These are phyloP conservation scores for Nicotiana otophora DNA, from an alignment of 257 asterid genomes.

Conservation along the genomic window DNA sequence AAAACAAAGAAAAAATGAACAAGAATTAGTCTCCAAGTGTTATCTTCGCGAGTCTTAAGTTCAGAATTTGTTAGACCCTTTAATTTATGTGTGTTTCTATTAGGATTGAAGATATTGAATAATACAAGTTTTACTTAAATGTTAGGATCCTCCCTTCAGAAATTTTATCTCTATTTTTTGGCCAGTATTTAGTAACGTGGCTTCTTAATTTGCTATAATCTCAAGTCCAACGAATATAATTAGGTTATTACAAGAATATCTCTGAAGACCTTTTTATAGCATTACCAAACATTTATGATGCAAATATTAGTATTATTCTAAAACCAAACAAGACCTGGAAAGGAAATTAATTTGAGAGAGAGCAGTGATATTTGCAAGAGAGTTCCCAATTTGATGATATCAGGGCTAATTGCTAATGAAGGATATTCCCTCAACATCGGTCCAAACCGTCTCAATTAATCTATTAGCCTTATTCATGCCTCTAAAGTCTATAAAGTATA, in stretches of 20 bases:
- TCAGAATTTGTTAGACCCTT: neutral
- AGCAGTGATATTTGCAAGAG: no score
- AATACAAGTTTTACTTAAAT: neutral
- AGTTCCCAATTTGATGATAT: neutral
- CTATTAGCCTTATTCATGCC: neutral
- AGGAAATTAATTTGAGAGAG: no score
- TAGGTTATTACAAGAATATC: neutral
- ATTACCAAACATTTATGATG: neutral
- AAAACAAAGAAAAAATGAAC: no score
- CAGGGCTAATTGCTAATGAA: neutral
- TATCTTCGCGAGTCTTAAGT: no score
- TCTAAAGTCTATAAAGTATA: neutral
- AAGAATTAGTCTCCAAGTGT: no score
- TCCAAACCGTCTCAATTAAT: neutral
- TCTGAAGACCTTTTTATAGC: neutral
- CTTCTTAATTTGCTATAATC: neutral
- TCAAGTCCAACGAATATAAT: neutral
- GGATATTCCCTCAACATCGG: neutral
- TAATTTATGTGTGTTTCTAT: neutral
- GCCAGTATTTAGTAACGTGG: neutral
- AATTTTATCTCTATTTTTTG: neutral
- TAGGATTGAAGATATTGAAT: neutral
- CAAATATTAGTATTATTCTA: neutral
- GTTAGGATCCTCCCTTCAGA: neutral
- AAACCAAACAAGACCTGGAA: neutral